These are phyloP conservation scores for Cynara cardunculus DNA, from an alignment of 129 eudicot species.

Conservation along the genomic window DNA sequence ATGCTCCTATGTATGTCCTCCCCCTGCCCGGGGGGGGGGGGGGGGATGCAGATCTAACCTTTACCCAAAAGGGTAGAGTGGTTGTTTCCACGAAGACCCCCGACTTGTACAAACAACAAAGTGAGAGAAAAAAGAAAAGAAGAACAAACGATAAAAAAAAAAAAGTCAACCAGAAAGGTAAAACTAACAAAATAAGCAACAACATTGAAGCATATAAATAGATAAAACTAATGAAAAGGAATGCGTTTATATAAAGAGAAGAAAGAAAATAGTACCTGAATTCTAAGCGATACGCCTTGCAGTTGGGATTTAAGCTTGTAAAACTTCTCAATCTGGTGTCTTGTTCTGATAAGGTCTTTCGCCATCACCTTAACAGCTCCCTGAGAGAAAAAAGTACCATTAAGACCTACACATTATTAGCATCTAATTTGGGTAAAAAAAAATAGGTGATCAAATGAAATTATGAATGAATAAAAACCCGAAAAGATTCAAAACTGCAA, in stretches of 20 bases:
- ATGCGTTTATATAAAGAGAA: neutral
- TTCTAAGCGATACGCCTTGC: constrained; percentile 89
- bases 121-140: neutral
- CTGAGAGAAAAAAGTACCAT: constrained; percentile 23
- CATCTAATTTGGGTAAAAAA: neutral
- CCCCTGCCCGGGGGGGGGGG: neutral
- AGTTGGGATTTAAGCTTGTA: constrained; percentile 97
- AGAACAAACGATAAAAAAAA: neutral
- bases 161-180: neutral
- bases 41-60: neutral
- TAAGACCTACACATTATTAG: neutral
- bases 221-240: neutral
- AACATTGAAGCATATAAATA: neutral
- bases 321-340: constrained; percentile 90
- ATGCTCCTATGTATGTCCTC: no score
- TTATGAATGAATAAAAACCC: neutral
- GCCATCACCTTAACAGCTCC: constrained; percentile 99
- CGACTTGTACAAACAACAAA: neutral
- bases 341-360: constrained; percentile 91
- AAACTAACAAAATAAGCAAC: neutral
- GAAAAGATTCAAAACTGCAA: neutral
- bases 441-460: neutral
- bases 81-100: neutral
- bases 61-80: neutral
- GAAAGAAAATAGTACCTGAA: constrained; percentile 54